Percentiles rank a stretch among this genome's conserved stretches.
These are phyloP conservation scores for Thelonectria discophora DNA, from an alignment of 2,329 filamentous ascomycete genomes.

Conservation along the genomic window DNA sequence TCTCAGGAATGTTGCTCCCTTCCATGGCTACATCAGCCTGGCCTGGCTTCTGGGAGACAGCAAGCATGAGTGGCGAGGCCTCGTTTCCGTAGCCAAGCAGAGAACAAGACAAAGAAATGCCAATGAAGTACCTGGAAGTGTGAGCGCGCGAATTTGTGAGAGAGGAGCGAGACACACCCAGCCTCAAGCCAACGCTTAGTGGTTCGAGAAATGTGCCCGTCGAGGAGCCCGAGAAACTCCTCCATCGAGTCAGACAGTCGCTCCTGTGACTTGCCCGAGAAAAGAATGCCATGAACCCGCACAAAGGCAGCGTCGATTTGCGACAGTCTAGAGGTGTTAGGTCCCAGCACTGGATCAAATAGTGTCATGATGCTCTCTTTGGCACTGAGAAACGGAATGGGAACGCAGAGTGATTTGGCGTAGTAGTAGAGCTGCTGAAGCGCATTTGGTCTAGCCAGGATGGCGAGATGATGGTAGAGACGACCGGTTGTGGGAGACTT, in stretches of 20 bases:
- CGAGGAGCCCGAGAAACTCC: slow-evolving; percentile 63
- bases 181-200: slow-evolving; percentile 62
- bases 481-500: slow-evolving; percentile 78
- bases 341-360: slow-evolving; percentile 66
- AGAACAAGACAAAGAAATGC: slow-evolving; percentile 45
- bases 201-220: slow-evolving; percentile 63
- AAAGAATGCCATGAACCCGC: slow-evolving; percentile 70
- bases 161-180: slow-evolving; percentile 45
- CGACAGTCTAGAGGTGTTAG: slow-evolving; percentile 46
- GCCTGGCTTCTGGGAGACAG: slow-evolving; percentile 44
- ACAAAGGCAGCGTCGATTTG: slow-evolving; percentile 68
- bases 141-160: slow-evolving; percentile 6
- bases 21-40: slow-evolving; percentile 42
- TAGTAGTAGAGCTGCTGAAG: slow-evolving; percentile 79
- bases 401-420: slow-evolving; percentile 73
- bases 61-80: slow-evolving; percentile 56
- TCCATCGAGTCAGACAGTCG: slow-evolving; percentile 55
- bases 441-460: slow-evolving; percentile 74
- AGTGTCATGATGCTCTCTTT: slow-evolving; percentile 75
- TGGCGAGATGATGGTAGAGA: slow-evolving; percentile 88
- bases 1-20: slow-evolving; percentile 37
- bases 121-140: slow-evolving; percentile 45
- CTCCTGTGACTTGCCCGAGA: slow-evolving; percentile 59
- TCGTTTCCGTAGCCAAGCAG: slow-evolving; percentile 49
- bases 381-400: slow-evolving; percentile 72